Conservation (phyloP, 441 rosid genomes). For the Syzygium malaccense region DNA sequence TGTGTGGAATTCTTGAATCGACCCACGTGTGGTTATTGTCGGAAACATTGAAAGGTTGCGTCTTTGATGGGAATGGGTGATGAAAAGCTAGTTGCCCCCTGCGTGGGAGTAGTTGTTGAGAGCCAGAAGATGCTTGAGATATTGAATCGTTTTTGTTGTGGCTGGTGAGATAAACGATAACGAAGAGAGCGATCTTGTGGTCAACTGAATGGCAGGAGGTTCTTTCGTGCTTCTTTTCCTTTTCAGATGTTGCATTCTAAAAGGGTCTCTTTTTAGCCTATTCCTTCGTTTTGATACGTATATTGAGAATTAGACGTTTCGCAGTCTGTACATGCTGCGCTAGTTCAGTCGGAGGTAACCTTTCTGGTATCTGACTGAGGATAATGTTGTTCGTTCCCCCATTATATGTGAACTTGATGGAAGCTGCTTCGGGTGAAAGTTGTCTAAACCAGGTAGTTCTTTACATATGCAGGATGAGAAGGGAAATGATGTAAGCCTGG, state of each 20-base stretch:
- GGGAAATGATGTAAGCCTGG: conserved; percentile 50
- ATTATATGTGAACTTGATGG: not conserved
- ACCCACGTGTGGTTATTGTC: not conserved
- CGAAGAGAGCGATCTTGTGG: not conserved
- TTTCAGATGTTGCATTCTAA: not conserved
- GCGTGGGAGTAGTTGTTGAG: not conserved
- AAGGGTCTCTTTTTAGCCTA: not conserved
- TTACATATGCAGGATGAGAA: conserved; percentile 48
- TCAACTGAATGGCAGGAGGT: not conserved
- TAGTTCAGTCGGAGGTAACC: not conserved
- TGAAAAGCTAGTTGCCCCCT: not conserved
- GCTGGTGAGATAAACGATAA: not conserved
- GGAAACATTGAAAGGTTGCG: not conserved
- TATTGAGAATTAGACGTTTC: not conserved
- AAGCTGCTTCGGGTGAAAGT: not conserved
- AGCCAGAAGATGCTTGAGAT: not conserved
- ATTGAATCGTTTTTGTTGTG: not conserved
- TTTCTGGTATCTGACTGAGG: not conserved
- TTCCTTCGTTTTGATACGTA: not conserved
- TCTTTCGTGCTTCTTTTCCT: not conserved
- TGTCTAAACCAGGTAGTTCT: not conserved
- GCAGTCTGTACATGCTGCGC: not conserved
- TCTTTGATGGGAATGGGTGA: not conserved
- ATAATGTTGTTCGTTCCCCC: not conserved
- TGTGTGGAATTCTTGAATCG: not conserved